Conservation (phyloP, 2,329 filamentous ascomycete species). For the Botrytis paeoniae region DNA sequence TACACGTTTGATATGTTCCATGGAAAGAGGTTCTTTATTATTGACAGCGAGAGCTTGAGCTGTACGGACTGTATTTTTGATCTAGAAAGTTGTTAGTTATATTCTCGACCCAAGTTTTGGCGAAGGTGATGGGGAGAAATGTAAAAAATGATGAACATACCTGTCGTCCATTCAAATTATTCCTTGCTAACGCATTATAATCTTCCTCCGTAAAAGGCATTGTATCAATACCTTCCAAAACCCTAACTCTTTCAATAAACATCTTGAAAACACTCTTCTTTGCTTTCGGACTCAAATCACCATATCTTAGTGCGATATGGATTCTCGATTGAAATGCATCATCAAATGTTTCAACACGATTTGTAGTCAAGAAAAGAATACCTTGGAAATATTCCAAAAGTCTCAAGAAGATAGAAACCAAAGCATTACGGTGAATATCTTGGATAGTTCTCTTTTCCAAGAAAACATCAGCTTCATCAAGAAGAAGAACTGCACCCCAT, state of each 20-base stretch:
- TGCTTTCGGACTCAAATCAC: conserved; percentile 67
- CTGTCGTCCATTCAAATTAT: conserved; percentile 67
- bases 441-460: conserved; percentile 79
- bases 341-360: conserved; percentile 83
- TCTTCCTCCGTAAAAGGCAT: conserved; percentile 65
- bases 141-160: conserved; percentile 40
- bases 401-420: conserved; percentile 83
- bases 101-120: not conserved
- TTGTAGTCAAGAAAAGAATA: conserved; percentile 86
- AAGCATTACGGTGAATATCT: conserved; percentile 79
- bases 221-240: conserved; percentile 59
- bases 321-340: conserved; percentile 84
- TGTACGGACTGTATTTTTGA: conserved; percentile 84
- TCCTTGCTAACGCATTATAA: conserved; percentile 61
- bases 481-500: conserved; percentile 80
- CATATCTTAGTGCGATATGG: conserved; percentile 80
- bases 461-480: conserved; percentile 85
- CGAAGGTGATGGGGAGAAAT: not conserved
- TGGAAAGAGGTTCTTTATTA: conserved; percentile 66
- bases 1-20: conserved; percentile 77
- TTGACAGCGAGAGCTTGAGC: conserved; percentile 80
- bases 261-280: conserved; percentile 79
- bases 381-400: conserved; percentile 90
- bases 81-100: conserved; percentile 41
- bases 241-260: conserved; percentile 71